Evolutionary conservation across 1,284 basidiomycete species (phyloP).

Genomic region (Puccinia hordei): DNA sequence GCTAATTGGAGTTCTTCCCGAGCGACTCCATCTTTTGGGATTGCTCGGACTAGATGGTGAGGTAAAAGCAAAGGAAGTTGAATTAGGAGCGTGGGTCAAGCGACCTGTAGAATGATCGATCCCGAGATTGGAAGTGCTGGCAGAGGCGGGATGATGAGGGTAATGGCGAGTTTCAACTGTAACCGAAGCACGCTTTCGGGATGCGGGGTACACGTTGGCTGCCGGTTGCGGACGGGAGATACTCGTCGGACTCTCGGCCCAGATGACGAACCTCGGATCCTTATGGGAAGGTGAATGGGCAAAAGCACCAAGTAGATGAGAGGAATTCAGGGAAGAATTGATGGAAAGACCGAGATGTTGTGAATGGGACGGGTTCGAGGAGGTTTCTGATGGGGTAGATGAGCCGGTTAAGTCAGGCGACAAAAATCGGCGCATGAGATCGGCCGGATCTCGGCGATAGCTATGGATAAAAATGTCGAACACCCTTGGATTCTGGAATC

Average conservation of each 20-base stretch:
- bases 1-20: constrained; percentile 6
- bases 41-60: background rate
- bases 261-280: constrained; percentile 82
- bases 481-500: constrained; percentile 30
- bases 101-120: constrained; percentile 33
- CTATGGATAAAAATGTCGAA: constrained; percentile 44
- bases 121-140: constrained; percentile 34
- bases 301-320: constrained; percentile 60
- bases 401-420: constrained; percentile 18
- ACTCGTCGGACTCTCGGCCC: constrained; percentile 63
- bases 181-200: constrained; percentile 24
- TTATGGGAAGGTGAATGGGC: constrained; percentile 59
- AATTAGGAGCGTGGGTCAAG: constrained; percentile 1
- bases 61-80: background rate
- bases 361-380: constrained; percentile 1
- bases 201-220: background rate
- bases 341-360: constrained; percentile 22
- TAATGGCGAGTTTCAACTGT: constrained; percentile 30
- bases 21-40: constrained; percentile 46
- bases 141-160: constrained; percentile 37
- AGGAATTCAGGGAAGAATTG: constrained; percentile 56
- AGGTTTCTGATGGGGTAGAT: constrained; percentile 17
- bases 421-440: constrained; percentile 44
- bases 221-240: constrained; percentile 13
- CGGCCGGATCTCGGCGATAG: constrained; percentile 41